Evolutionary conservation across 768 basidiomycete genomes (phyloP), one percentile per base, ranked within the genome.

Genomic region (Lentinula sp.): DNA sequence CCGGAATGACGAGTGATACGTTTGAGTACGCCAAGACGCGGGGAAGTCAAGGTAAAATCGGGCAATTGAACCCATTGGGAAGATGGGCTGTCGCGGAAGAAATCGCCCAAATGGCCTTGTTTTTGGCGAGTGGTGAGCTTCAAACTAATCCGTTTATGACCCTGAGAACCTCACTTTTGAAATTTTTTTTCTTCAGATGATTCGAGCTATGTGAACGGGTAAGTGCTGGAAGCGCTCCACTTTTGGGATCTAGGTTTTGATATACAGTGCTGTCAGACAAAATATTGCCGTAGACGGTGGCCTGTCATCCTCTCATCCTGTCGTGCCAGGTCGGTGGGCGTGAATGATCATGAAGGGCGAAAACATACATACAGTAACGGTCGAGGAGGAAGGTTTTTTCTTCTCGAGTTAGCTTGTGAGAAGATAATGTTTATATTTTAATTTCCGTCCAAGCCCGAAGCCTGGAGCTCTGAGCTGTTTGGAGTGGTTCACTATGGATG

Each of bases 241-340:
- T 18, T 42, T 13, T 28, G 5, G 18, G 4, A 31, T 23, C 8
- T 16, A 40, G 13, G 13, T 32, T 54, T 35, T 34, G 21, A 7
- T 40, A 4, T 31, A 10, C 13, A 18, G 9, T 37, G 21, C n/a
- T 54, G n/a, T 37, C 28, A 56, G 55, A 42, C 91, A 95, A 68
- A 88, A 86, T 66, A 80, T 93, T 34, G 87, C 88, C 0, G 88
- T 94, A 34, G 95, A 96, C 65, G 95, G 95, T 6, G 95, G 93
- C 1, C 72, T 96, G 61, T 87, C 89, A 10, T 76, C 87, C 28
- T 92, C 91, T 0, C 83, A 85, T 66, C 93, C 93, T 5, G 86
- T 93, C 7, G 74, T 89, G 6, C 89, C 91, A 4, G 92, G 92
- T 1, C 82, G 85, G 69, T 83, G 83, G 81, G 79, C 77, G n/a